Base-by-base conservation (phyloP, 306 rosid genomes). In the Rosa chinensis region DNA sequence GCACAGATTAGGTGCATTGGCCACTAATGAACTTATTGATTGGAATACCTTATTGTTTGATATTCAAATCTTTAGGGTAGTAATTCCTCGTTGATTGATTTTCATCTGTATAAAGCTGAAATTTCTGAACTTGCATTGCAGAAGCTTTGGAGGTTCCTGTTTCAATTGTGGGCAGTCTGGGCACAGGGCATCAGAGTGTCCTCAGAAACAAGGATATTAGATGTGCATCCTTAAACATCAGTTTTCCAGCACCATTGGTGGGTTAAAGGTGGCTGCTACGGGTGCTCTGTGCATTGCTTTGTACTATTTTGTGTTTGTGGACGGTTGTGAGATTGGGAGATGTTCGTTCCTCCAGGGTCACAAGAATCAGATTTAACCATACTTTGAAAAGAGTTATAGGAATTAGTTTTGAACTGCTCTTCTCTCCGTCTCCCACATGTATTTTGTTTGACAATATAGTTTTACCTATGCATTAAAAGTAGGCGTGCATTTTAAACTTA, bases 131-230 rank as follows among this genome's bases (percentile, higher is more conserved):
- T 56, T 84, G 64, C 81, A 61, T 82, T 82, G 66, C 94, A 92
- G 99, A 86, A 49, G 81, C 74, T 93, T 93, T 82, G 94, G 90
- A 68, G 99, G 99, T 23, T 77, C 99, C 59, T 96, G 99, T 82
- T 96, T 96, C 81, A 90, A 82, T 69, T 96, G 99, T 78, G 99
- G 98, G 40, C 84, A 76, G 77, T 87, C 96, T 12, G 99, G 99
- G 77, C 99, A 96, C 85, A 86, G 94, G 49, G 96, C 99, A 42
- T 85, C 94, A 28, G 98, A 93, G 50, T 96, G 98, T 89, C 99
- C 99, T 8, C 82, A 52, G 86, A 87, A 86, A 79, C 81, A 64
- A 82, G 89, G 80, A 68, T 90, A 70, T 32, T 88, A 83, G 85
- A 64, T 39, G n/a, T 73, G 25, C 58, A 55, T 74, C 73, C 79